A percentile compares a stretch with the other conserved stretches of the same genome.
phyloP scores from a whole-genome alignment of 805 yeast genomes.

The Hanseniaspora lindneri region DNA sequence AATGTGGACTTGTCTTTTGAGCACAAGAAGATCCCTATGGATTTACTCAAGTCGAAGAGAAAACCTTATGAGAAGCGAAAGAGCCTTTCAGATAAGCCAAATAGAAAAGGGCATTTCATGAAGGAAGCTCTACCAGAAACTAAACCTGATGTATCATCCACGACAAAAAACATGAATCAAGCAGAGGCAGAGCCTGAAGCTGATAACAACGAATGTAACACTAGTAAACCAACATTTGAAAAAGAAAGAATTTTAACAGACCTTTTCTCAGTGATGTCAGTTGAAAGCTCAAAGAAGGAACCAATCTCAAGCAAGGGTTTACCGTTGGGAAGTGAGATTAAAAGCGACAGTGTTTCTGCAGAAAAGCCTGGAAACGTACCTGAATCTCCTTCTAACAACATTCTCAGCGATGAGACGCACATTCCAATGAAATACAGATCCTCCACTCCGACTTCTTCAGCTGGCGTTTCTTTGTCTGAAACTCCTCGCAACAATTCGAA shows the following conservation, averaged over 20 bases:
- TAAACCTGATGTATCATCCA: neutral
- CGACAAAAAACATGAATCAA: neutral
- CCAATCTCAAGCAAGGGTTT: no score
- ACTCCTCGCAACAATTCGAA: neutral
- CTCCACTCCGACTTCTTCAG: neutral
- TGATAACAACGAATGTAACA: neutral
- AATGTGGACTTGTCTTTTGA: neutral
- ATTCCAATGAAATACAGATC: conserved; percentile 4
- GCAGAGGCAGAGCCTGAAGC: neutral
- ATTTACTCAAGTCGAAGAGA: neutral
- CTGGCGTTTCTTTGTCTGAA: neutral
- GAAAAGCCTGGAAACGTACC: neutral
- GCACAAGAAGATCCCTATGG: neutral
- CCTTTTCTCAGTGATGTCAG: neutral
- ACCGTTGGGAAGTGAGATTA: no score
- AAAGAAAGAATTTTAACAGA: neutral
- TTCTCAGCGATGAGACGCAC: neutral
- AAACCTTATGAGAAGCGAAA: neutral
- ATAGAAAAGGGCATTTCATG: neutral
- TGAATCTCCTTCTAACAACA: no score
- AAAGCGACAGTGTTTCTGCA: no score
- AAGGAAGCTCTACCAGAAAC: neutral
- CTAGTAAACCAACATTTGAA: neutral
- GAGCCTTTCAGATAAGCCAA: neutral
- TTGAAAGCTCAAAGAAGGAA: neutral